These are phyloP conservation scores for Fusarium paranaense DNA, from an alignment of 2,329 filamentous ascomycete species.

Conservation along the genomic window DNA sequence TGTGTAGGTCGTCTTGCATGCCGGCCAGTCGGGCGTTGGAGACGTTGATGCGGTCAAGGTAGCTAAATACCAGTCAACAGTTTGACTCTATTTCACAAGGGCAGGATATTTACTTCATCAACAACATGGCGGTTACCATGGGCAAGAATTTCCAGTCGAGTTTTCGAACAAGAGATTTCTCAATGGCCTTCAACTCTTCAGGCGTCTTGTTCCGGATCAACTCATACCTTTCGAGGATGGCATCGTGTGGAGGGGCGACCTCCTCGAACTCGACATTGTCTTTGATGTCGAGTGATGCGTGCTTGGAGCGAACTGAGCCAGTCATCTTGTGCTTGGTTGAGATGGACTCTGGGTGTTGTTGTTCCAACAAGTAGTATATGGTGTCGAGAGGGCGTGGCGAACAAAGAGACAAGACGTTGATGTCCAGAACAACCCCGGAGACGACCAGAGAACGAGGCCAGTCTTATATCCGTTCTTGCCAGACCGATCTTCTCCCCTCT, in stretches of 20 bases:
- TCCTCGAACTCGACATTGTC: slow-evolving; percentile 22
- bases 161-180: slow-evolving; percentile 42
- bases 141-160: slow-evolving; percentile 46
- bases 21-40: slow-evolving; percentile 56
- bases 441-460: neutral
- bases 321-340: slow-evolving; percentile 1
- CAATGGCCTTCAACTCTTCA: slow-evolving; percentile 31
- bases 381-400: neutral
- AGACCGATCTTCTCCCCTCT: neutral
- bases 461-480: neutral
- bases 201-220: slow-evolving; percentile 21
- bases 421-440: neutral
- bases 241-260: slow-evolving; percentile 7
- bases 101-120: slow-evolving; percentile 42
- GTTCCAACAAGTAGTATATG: neutral
- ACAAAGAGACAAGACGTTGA: neutral
- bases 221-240: slow-evolving; percentile 16
- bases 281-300: slow-evolving; percentile 13
- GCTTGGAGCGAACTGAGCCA: slow-evolving; percentile 9
- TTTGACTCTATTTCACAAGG: accelerated
- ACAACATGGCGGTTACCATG: slow-evolving; percentile 43
- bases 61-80: slow-evolving; percentile 48
- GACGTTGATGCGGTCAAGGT: slow-evolving; percentile 64
- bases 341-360: neutral
- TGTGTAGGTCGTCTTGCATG: slow-evolving; percentile 51